A percentile compares a stretch with the other conserved stretches of the same genome.
Evolutionary conservation across 2,329 filamentous ascomycete species (phyloP).

Genomic region (Fragosphaeria purpurea): DNA sequence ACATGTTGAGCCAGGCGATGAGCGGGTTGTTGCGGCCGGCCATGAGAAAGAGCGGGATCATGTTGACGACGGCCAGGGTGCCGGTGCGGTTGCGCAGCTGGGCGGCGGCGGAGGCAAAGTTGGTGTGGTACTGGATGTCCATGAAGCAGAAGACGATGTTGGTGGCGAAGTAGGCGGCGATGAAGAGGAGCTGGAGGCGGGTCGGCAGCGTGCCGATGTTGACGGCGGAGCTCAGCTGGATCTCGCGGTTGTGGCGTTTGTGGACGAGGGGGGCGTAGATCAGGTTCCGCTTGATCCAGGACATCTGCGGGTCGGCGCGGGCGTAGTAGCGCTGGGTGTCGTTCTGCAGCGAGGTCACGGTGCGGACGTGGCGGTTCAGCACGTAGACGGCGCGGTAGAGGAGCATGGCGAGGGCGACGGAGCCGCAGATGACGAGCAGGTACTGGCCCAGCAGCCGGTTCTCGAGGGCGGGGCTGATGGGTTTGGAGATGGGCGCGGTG

Average conservation of each 20-base stretch:
- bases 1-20: conserved; percentile 60
- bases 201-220: conserved; percentile 64
- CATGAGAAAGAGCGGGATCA: conserved; percentile 65
- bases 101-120: conserved; percentile 32
- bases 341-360: conserved; percentile 65
- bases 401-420: conserved; percentile 52
- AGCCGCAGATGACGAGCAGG: conserved; percentile 53
- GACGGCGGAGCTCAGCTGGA: conserved; percentile 49
- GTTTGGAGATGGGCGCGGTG: background rate
- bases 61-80: conserved; percentile 62
- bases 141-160: conserved; percentile 71
- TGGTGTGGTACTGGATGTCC: conserved; percentile 48
- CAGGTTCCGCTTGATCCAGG: conserved; percentile 58
- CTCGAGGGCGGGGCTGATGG: conserved; percentile 26
- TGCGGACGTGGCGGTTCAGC: conserved; percentile 58
- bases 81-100: conserved; percentile 60
- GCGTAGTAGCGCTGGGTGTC: conserved; percentile 73
- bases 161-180: conserved; percentile 56
- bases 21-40: conserved; percentile 71
- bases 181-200: conserved; percentile 63
- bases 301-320: conserved; percentile 37
- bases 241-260: conserved; percentile 67
- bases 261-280: conserved; percentile 61
- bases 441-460: conserved; percentile 51
- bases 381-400: conserved; percentile 55